A percentile compares a stretch with the other conserved stretches of the same genome.
Conservation (phyloP, 2,329 filamentous ascomycete species). For the Xylaria multiplex region DNA sequence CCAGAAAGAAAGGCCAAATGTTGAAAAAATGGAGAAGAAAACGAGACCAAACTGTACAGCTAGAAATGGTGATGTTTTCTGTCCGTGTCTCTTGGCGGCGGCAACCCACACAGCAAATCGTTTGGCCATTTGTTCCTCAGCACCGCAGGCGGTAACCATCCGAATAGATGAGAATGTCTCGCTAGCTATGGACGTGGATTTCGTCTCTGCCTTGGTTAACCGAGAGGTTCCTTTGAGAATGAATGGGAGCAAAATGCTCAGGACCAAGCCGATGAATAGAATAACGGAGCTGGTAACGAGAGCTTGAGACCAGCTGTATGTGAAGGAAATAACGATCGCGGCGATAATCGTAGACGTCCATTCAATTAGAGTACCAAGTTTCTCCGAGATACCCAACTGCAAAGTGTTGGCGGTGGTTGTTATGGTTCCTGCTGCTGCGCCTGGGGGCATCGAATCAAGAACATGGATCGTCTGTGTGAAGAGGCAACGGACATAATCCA, state of each 20-base stretch:
- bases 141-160: conserved; percentile 71
- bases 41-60: conserved; percentile 64
- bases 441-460: conserved; percentile 72
- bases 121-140: conserved; percentile 63
- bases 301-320: conserved; percentile 67
- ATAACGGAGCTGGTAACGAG: conserved; percentile 67
- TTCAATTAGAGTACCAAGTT: conserved; percentile 68
- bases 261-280: conserved; percentile 63
- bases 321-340: conserved; percentile 65
- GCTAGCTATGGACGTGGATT: conserved; percentile 68
- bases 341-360: conserved; percentile 63
- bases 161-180: conserved; percentile 69
- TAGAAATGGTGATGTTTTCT: conserved; percentile 61
- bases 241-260: conserved; percentile 63
- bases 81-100: conserved; percentile 62
- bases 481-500: conserved; percentile 71
- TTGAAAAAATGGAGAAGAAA: conserved; percentile 63
- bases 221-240: conserved; percentile 63
- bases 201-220: conserved; percentile 63
- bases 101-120: conserved; percentile 66
- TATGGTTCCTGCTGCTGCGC: conserved; percentile 70
- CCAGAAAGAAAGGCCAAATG: conserved; percentile 71
- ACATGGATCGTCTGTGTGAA: conserved; percentile 74
- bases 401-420: conserved; percentile 71
- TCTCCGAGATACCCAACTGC: conserved; percentile 73